Base-by-base conservation (phyloP, 805 yeast species). In the Pichia deserticola region DNA sequence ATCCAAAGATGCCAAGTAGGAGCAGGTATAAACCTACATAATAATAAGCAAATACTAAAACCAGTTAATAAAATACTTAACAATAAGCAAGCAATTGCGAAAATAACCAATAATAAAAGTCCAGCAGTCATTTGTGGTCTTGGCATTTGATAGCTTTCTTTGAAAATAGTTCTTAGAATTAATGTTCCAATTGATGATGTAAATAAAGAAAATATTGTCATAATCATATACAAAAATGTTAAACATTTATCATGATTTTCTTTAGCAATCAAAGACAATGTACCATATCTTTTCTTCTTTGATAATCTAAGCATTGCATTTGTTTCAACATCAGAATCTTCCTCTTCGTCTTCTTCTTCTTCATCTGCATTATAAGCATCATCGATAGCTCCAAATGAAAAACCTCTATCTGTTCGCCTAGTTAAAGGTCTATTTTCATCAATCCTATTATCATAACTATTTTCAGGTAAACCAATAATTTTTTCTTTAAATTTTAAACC, bases 21-120 rank as follows among this genome's bases (percentile, higher is more conserved):
- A 2, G 76, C 71, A 10, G 60, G 47, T 11, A 51, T 40, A 49
- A 67, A 60, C 15, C 81, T 66, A 51, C 73, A 61, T 62, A 74
- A 60, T 42, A 71, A 63, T n/a, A 79, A 60, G 34, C 76, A 71
- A 42, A 75, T 62, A 4, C 78, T 70, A n/a, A 70, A 61, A 8
- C 72, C 67, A 15, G 74, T 63, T 29, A 77, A 64, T 2, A 68
- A 58, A 9, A 47, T 41, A 36, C 54, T 49, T 39, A 77, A 59
- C 15, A 78, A 64, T n/a, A 76, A 58, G 5, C 70, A 47, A 48
- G 76, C 60, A 5, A 80, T 73, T 10, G 71, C 56, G 27, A 64
- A 51, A 5, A 72, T 67, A 42, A 75, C 66, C 15, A 70, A 59
- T 4, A 49, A 13, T 4, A 65, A 49, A 1, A 59, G 15, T 12